phyloP scores from a whole-genome alignment of 805 yeast species.

The Yamadazyma nakazawae region DNA sequence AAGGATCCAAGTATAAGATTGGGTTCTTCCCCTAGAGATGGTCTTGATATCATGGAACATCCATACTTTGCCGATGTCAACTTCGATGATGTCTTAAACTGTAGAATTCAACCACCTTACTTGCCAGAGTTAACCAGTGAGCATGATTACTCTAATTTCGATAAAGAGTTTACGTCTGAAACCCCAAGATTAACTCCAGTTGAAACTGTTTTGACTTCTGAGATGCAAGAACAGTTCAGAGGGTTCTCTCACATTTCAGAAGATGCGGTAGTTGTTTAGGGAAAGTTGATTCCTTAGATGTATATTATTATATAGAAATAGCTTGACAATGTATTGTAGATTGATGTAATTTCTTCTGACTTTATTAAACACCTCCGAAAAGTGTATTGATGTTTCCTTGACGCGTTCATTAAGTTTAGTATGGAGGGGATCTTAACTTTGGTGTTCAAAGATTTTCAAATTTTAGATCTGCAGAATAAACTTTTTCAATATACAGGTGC shows the following conservation, averaged over 20 bases:
- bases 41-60: constrained; percentile 91
- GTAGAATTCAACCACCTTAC: constrained; percentile 82
- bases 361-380: no score
- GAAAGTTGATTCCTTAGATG: background rate
- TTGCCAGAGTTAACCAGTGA: constrained; percentile 83
- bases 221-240: constrained; percentile 93
- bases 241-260: constrained; percentile 90
- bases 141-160: constrained; percentile 90
- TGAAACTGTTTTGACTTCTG: constrained; percentile 77
- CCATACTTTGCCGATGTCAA: constrained; percentile 87
- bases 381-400: no score
- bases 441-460: no score
- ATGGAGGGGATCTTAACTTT: no score
- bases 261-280: constrained; percentile 32
- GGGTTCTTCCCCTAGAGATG: constrained; percentile 87
- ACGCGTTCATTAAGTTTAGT: no score
- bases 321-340: background rate
- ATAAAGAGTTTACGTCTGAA: constrained; percentile 90
- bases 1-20: constrained; percentile 83
- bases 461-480: no score
- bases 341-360: no score
- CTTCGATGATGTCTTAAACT: constrained; percentile 77
- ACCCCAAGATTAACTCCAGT: constrained; percentile 95
- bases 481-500: no score
- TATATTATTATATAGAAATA: background rate